Conservation (phyloP, 2,329 filamentous ascomycete species). For the Chaetomium sp. region DNA sequence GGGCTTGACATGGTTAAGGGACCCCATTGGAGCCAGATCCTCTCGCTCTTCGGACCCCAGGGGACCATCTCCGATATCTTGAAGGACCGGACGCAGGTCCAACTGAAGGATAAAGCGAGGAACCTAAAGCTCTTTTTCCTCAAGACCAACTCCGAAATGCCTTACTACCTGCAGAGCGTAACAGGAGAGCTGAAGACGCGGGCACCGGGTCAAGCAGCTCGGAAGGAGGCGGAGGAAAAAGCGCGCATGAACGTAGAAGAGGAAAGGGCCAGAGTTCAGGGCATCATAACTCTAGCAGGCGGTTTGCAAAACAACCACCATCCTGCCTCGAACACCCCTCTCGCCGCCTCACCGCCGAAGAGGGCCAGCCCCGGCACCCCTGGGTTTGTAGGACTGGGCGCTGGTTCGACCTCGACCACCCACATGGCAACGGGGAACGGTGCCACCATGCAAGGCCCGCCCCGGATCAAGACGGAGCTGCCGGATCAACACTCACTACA, state of each 20-base stretch:
- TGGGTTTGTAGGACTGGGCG: conserved; percentile 16
- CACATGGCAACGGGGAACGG: conserved; percentile 14
- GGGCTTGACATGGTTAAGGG: conserved; percentile 87
- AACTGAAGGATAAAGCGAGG: conserved; percentile 87
- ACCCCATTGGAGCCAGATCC: conserved; percentile 90
- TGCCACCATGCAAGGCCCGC: conserved; percentile 21
- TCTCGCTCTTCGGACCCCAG: conserved; percentile 78
- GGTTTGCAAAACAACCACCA: conserved; percentile 50
- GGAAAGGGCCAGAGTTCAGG: conserved; percentile 61
- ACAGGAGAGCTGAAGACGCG: conserved; percentile 88
- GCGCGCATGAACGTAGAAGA: conserved; percentile 61
- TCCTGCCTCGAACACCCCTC: conserved; percentile 14
- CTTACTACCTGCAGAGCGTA: conserved; percentile 82
- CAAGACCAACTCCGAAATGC: conserved; percentile 89
- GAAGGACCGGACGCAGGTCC: conserved; percentile 87
- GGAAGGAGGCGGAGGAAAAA: conserved; percentile 68
- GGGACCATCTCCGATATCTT: conserved; percentile 80
- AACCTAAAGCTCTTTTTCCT: conserved; percentile 91
- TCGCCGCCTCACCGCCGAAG: conserved; percentile 20
- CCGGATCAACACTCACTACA: conserved; percentile 26
- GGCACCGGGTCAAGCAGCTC: conserved; percentile 72
- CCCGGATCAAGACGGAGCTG: conserved; percentile 32
- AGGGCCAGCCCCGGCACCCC: conserved; percentile 24
- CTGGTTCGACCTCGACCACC: background rate
- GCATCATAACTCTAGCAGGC: conserved; percentile 59